phyloP scores from a whole-genome alignment of 2,329 filamentous ascomycete genomes.

The Pseudogymnoascus destructans region DNA sequence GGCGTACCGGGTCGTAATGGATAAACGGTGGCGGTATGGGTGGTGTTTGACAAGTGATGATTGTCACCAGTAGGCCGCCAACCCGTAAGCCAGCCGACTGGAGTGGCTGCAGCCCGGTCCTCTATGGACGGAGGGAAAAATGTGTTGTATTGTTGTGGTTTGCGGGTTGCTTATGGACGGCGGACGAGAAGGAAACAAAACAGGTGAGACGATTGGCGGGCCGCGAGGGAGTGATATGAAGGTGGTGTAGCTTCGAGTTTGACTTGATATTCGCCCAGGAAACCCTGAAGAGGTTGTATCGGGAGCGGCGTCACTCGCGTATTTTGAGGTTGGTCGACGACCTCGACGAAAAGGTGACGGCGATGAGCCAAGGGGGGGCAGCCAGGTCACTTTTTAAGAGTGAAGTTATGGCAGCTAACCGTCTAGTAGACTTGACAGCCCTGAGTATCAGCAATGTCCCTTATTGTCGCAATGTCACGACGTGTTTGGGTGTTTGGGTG shows the following conservation, averaged over 20 bases:
- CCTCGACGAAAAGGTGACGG: not conserved
- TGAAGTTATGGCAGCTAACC: not conserved
- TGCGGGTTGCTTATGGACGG: not conserved
- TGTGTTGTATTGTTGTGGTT: not conserved
- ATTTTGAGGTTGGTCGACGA: not conserved
- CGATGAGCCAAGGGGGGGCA: not conserved
- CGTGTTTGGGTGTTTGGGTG: slow-evolving; percentile 1
- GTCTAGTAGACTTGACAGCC: not conserved
- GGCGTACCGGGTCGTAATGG: not conserved
- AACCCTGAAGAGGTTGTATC: not conserved
- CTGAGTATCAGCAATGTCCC: not conserved
- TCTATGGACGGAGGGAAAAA: not conserved
- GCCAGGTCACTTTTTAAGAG: slow-evolving; percentile 6
- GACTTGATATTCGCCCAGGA: not conserved
- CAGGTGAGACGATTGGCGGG: not conserved
- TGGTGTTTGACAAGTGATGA: not conserved
- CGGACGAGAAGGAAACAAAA: not conserved
- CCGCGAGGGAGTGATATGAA: not conserved
- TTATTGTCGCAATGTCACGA: slow-evolving; percentile 4
- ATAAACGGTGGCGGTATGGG: not conserved
- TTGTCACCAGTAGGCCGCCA: not conserved
- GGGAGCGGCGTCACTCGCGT: slow-evolving; percentile 1
- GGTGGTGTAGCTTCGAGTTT: not conserved
- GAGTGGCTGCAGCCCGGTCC: not conserved
- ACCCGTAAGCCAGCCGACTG: not conserved